These are phyloP conservation scores for Halenospora varia DNA, from an alignment of 495 filamentous ascomycete species.

Conservation along the genomic window DNA sequence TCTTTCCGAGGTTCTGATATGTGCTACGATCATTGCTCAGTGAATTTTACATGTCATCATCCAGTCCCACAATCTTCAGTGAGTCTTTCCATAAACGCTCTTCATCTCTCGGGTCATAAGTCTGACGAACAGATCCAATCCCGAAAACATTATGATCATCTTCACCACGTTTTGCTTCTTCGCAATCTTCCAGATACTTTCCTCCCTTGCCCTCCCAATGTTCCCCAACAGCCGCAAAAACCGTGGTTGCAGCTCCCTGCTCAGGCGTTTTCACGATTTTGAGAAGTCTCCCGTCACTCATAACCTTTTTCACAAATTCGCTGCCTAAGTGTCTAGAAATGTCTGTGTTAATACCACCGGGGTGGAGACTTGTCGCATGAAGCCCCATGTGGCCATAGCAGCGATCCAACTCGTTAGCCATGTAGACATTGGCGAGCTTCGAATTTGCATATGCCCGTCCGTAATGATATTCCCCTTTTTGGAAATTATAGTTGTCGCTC, in stretches of 20 bases:
- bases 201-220: constrained; percentile 34
- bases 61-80: too few species aligned
- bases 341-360: constrained; percentile 22
- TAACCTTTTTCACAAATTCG: not conserved
- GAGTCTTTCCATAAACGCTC: too few species aligned
- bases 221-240: constrained; percentile 34
- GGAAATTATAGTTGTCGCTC: constrained; percentile 42
- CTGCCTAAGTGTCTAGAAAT: not conserved
- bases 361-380: constrained; percentile 34
- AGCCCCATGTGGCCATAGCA: constrained; percentile 32
- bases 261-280: constrained; percentile 28
- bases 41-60: too few species aligned
- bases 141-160: constrained; percentile 1
- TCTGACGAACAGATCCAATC: not conserved
- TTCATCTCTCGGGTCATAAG: not conserved
- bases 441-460: constrained; percentile 40
- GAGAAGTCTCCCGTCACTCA: not conserved
- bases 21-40: too few species aligned
- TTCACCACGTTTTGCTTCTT: constrained; percentile 13
- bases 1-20: too few species aligned
- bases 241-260: constrained; percentile 38
- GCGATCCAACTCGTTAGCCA: constrained; percentile 38
- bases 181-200: constrained; percentile 31
- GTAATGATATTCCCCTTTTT: constrained; percentile 27
- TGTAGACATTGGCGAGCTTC: constrained; percentile 48